Conservation (phyloP, 169 alveolate genomes). For the Cryptosporidium baileyi region DNA sequence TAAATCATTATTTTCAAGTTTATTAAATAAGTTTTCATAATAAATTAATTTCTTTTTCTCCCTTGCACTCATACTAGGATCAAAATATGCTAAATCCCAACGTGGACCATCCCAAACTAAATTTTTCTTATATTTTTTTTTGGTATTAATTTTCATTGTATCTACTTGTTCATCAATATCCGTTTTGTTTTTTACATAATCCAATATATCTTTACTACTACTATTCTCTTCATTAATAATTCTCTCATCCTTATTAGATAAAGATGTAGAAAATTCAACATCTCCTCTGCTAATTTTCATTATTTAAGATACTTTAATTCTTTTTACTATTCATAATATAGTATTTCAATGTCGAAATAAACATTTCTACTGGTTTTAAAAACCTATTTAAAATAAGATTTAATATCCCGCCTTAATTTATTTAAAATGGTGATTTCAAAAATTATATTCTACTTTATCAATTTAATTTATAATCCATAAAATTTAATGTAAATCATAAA, state of each 20-base stretch:
- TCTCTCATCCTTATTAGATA: background rate
- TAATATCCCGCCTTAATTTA: background rate
- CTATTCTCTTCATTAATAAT: background rate
- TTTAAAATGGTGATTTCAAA: background rate
- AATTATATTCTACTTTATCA: too few relatives aligned
- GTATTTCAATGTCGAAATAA: background rate
- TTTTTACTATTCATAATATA: too few relatives aligned
- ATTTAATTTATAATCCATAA: too few relatives aligned
- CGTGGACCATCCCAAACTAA: slow-evolving; percentile 68
- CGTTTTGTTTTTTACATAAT: background rate
- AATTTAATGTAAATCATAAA: too few relatives aligned
- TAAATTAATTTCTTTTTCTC: slow-evolving; percentile 45
- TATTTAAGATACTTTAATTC: too few relatives aligned
- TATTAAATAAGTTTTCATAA: slow-evolving; percentile 46
- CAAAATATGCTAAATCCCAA: slow-evolving; percentile 69
- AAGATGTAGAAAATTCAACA: background rate
- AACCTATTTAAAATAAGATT: background rate
- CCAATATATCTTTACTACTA: background rate
- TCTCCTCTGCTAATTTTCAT: slow-evolving; percentile 9
- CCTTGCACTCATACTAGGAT: slow-evolving; percentile 65
- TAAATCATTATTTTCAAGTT: slow-evolving; percentile 28
- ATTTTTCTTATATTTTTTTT: slow-evolving; percentile 59
- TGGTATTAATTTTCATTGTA: background rate
- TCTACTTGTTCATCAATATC: background rate
- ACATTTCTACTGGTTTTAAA: background rate